These are phyloP conservation scores for Lithohypha guttulata DNA, from an alignment of 2,329 filamentous ascomycete genomes.

Conservation along the genomic window DNA sequence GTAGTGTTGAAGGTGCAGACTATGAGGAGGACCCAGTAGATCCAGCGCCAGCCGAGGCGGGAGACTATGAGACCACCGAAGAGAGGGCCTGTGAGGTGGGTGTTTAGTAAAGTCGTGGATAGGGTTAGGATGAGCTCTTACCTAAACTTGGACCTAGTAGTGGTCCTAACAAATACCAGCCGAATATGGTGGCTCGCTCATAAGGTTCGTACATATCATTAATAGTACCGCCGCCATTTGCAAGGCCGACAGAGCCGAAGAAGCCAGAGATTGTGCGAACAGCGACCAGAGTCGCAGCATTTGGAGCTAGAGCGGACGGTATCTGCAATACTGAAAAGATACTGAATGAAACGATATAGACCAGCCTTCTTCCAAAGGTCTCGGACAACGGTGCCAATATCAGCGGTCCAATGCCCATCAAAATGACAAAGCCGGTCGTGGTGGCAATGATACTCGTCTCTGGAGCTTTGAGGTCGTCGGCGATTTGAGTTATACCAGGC, in stretches of 20 bases:
- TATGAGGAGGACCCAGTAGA: slow-evolving; percentile 33
- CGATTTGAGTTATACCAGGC: slow-evolving; percentile 41
- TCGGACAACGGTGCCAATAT: slow-evolving; percentile 67
- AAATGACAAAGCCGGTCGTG: slow-evolving; percentile 41
- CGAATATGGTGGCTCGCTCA: slow-evolving; percentile 11
- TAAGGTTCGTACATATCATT: slow-evolving; percentile 12
- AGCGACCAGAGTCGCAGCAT: slow-evolving; percentile 24
- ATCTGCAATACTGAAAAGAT: slow-evolving; percentile 29
- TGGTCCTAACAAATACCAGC: slow-evolving; percentile 11
- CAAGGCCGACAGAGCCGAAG: slow-evolving; percentile 17
- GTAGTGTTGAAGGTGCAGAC: slow-evolving; percentile 41
- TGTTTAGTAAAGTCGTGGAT: background rate
- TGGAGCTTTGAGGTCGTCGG: slow-evolving; percentile 34
- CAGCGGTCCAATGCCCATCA: slow-evolving; percentile 51
- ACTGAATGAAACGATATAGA: slow-evolving; percentile 27
- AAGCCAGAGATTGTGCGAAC: slow-evolving; percentile 26
- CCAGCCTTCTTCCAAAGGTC: slow-evolving; percentile 44
- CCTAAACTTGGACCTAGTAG: slow-evolving; percentile 1
- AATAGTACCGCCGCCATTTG: slow-evolving; percentile 13
- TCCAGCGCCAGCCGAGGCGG: slow-evolving; percentile 38
- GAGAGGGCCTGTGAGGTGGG: slow-evolving; percentile 15
- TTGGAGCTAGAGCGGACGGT: slow-evolving; percentile 26
- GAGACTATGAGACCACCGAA: slow-evolving; percentile 39
- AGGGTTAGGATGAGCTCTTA: background rate
- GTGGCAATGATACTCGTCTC: slow-evolving; percentile 37